Percentiles rank a stretch among this genome's conserved stretches.
These are phyloP conservation scores for Diaporthe australafricana DNA, from an alignment of 2,329 filamentous ascomycete genomes.

Conservation along the genomic window DNA sequence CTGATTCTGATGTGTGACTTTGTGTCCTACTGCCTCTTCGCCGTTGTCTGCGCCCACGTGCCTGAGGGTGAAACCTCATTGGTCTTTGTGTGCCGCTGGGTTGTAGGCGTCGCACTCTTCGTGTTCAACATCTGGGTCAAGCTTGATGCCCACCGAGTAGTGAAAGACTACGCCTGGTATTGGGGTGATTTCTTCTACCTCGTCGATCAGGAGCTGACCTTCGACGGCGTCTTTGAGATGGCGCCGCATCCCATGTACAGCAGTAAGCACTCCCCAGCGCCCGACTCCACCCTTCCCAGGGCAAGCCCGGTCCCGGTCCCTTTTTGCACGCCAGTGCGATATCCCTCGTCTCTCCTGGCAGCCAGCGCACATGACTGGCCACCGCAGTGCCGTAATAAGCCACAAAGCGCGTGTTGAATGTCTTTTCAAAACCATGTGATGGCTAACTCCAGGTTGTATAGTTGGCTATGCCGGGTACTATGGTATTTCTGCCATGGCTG, in stretches of 20 bases:
- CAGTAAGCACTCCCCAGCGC: slow-evolving; percentile 48
- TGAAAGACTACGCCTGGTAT: slow-evolving; percentile 99
- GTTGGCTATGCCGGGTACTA: slow-evolving; percentile 97
- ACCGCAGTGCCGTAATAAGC: slow-evolving; percentile 4
- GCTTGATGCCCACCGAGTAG: slow-evolving; percentile 94
- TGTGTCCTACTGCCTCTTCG: slow-evolving; percentile 95
- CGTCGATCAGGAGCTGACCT: slow-evolving; percentile 96
- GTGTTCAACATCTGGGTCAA: slow-evolving; percentile 99
- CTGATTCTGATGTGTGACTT: slow-evolving; percentile 99
- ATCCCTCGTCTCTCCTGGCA: neutral
- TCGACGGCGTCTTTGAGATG: slow-evolving; percentile 99
- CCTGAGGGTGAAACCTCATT: slow-evolving; percentile 78
- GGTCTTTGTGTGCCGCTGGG: slow-evolving; percentile 82
- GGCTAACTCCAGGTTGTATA: slow-evolving; percentile 21
- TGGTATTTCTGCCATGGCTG: slow-evolving; percentile 97
- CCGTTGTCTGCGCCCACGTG: slow-evolving; percentile 83
- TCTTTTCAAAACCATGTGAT: neutral
- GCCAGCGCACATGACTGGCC: neutral
- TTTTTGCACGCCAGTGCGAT: slow-evolving; percentile 15
- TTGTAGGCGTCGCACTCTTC: slow-evolving; percentile 80
- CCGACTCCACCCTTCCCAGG: slow-evolving; percentile 5
- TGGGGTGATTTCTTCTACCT: slow-evolving; percentile 99
- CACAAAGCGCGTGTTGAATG: neutral
- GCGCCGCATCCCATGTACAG: slow-evolving; percentile 99
- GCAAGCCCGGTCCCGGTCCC: slow-evolving; percentile 22